Conservation (phyloP, 148 eudicot genomes). For the Fagopyrum tataricum region DNA sequence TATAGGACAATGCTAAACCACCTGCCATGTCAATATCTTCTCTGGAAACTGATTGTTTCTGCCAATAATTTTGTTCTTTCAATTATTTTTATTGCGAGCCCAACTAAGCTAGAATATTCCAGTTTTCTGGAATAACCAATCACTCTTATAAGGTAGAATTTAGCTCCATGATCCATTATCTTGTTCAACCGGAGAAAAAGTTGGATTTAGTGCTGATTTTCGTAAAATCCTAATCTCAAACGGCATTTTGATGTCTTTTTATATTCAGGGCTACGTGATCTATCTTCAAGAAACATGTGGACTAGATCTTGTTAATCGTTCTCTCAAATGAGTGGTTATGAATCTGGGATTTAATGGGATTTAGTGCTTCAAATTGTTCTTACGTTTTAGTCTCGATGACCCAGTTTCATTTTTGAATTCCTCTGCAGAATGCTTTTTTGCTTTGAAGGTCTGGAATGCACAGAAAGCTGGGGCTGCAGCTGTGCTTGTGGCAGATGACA, state of each 20-base stretch:
- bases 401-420: neutral
- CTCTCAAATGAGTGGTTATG: neutral
- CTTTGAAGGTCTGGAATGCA: conserved; percentile 88
- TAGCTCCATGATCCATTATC: neutral
- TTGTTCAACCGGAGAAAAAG: neutral
- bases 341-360: neutral
- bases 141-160: neutral
- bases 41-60: no score
- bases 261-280: neutral
- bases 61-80: neutral
- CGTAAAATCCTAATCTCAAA: neutral
- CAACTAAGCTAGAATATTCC: neutral
- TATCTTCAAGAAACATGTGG: neutral
- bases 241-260: neutral
- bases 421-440: conserved; percentile 71
- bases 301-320: neutral
- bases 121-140: neutral
- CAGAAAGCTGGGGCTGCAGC: conserved; percentile 95
- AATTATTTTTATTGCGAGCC: neutral
- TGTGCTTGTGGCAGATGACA: conserved; percentile 79
- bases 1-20: neutral
- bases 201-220: neutral
- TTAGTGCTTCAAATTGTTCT: neutral
- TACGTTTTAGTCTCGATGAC: neutral
- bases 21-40: neutral